These are phyloP conservation scores for Phytophthora sojae DNA, from an alignment of 352 stramenopile genomes.

Conservation along the genomic window DNA sequence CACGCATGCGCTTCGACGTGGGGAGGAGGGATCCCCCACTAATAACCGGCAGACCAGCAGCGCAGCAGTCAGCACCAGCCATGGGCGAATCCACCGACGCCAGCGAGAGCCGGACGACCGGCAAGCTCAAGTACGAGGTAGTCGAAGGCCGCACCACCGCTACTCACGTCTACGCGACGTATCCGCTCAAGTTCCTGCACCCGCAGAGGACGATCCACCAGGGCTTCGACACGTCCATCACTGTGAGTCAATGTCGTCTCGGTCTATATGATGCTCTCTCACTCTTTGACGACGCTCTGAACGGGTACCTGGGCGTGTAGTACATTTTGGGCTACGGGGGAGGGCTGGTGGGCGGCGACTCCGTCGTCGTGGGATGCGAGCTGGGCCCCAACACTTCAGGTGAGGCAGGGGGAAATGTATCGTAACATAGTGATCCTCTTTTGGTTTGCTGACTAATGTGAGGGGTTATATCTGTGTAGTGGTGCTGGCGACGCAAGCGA, in stretches of 20 bases:
- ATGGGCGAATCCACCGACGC: constrained; percentile 11
- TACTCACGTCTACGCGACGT: constrained; percentile 84
- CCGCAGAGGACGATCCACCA: constrained; percentile 68
- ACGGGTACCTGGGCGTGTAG: constrained; percentile 36
- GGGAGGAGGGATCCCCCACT: background rate
- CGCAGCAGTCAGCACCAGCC: background rate
- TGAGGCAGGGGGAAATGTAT: constrained; percentile 24
- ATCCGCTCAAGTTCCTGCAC: constrained; percentile 90
- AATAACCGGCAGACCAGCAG: background rate
- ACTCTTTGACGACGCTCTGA: background rate
- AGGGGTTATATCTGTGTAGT: constrained; percentile 36
- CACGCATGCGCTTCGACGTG: constrained; percentile 20
- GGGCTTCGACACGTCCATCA: constrained; percentile 76
- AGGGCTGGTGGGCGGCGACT: constrained; percentile 82
- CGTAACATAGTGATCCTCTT: background rate
- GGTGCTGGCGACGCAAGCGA: constrained; percentile 82
- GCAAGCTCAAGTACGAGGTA: constrained; percentile 77
- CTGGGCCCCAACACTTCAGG: constrained; percentile 55
- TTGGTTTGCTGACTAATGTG: constrained; percentile 11
- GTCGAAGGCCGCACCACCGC: constrained; percentile 65
- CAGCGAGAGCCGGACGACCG: constrained; percentile 26
- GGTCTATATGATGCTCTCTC: background rate
- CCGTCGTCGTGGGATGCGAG: constrained; percentile 66
- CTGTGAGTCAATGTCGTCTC: constrained; percentile 41
- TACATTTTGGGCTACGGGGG: constrained; percentile 88